These are phyloP conservation scores for Cytospora mali DNA, from an alignment of 2,329 filamentous ascomycete genomes.

Conservation along the genomic window DNA sequence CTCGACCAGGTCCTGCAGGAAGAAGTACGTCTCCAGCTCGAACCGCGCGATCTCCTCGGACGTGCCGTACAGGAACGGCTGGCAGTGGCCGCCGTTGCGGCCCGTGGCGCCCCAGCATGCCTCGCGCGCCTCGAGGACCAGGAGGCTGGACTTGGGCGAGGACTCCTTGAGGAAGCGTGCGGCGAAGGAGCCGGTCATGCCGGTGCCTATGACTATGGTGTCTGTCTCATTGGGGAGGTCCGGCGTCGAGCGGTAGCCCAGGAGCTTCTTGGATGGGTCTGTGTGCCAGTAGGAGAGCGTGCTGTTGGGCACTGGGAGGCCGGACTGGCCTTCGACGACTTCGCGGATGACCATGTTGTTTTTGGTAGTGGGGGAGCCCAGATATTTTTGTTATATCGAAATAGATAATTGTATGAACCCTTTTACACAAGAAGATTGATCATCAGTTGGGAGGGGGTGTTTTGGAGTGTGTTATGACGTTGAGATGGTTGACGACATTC, in stretches of 20 bases:
- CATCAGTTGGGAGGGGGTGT: not conserved
- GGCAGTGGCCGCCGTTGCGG: conserved; percentile 75
- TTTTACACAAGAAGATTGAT: not conserved
- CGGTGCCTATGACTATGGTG: conserved; percentile 73
- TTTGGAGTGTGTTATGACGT: not conserved
- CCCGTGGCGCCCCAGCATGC: conserved; percentile 84
- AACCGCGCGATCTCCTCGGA: conserved; percentile 67
- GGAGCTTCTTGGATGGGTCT: conserved; percentile 64
- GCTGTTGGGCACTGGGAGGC: conserved; percentile 62
- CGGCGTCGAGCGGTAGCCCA: conserved; percentile 68
- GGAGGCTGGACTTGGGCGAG: conserved; percentile 53
- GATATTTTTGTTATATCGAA: not conserved
- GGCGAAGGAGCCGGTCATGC: conserved; percentile 75
- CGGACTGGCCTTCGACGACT: conserved; percentile 44
- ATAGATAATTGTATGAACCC: not conserved
- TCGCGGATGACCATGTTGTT: conserved; percentile 32
- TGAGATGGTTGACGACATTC: not conserved
- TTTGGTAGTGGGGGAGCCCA: not conserved
- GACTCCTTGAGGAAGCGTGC: conserved; percentile 62
- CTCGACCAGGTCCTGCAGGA: conserved; percentile 60
- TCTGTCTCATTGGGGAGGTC: conserved; percentile 65
- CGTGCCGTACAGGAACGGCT: conserved; percentile 67
- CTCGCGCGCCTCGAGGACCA: conserved; percentile 78
- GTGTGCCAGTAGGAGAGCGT: conserved; percentile 75
- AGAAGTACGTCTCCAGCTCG: conserved; percentile 69